phyloP scores from a whole-genome alignment of 1,139 yeast species.

The Blastobotrys indianensis region DNA sequence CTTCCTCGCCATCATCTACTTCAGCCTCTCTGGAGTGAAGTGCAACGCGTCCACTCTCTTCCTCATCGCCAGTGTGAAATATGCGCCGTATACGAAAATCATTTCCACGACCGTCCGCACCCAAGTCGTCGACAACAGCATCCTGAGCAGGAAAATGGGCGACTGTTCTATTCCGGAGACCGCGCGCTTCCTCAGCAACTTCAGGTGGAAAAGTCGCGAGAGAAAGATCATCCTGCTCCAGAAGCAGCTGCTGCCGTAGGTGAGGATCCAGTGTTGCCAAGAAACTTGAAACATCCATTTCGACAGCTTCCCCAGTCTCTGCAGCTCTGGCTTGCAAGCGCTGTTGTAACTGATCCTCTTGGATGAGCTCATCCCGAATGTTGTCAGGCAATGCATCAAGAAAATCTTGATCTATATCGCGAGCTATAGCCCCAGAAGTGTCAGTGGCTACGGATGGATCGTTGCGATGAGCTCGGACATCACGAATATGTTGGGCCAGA shows the following conservation, averaged over 20 bases:
- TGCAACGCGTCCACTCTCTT: slow-evolving; percentile 2
- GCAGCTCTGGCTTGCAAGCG: slow-evolving; percentile 3
- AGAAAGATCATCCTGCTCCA: slow-evolving; percentile 34
- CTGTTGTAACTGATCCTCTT: slow-evolving; percentile 44
- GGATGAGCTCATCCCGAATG: slow-evolving; percentile 66
- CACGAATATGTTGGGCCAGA: slow-evolving; percentile 77
- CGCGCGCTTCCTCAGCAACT: slow-evolving; percentile 33
- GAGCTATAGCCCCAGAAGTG: slow-evolving; percentile 22
- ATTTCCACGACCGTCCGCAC: slow-evolving; percentile 4
- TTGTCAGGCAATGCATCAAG: slow-evolving; percentile 74
- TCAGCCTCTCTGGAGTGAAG: not conserved
- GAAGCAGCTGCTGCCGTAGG: slow-evolving; percentile 32
- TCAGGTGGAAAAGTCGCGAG: slow-evolving; percentile 31
- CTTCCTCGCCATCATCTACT: slow-evolving; percentile 12
- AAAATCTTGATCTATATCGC: slow-evolving; percentile 79
- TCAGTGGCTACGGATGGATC: slow-evolving; percentile 25
- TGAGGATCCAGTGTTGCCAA: slow-evolving; percentile 34
- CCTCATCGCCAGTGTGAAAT: not conserved
- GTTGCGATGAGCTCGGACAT: slow-evolving; percentile 36
- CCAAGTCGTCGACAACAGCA: not conserved
- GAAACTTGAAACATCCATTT: slow-evolving; percentile 30
- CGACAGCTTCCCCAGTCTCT: slow-evolving; percentile 28
- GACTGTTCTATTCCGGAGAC: slow-evolving; percentile 24
- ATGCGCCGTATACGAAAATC: slow-evolving; percentile 2
- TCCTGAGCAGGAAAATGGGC: slow-evolving; percentile 16